phyloP scores from a whole-genome alignment of 345 rosid species.

The Schrenkiella parvula region DNA sequence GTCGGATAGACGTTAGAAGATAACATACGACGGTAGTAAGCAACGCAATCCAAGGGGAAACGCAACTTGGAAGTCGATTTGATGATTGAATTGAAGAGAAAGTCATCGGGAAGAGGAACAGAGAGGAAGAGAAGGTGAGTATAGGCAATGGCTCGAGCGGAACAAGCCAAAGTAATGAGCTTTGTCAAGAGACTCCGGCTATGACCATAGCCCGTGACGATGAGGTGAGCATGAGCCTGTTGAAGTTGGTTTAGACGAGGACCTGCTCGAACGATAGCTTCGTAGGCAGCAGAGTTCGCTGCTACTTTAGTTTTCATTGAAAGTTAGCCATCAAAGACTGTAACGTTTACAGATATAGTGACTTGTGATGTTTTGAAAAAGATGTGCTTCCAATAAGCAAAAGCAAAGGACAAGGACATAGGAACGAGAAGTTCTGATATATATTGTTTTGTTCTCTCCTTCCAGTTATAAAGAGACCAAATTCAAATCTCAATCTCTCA shows the following conservation, averaged over 20 bases:
- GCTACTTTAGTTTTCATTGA: conserved; percentile 38
- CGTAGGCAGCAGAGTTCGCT: conserved; percentile 51
- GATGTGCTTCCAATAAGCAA: too few relatives aligned
- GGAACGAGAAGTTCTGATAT: too few relatives aligned
- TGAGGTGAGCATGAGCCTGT: conserved; percentile 60
- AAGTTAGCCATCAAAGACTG: background rate
- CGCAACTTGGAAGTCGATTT: conserved; percentile 49
- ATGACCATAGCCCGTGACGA: conserved; percentile 50
- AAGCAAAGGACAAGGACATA: too few relatives aligned
- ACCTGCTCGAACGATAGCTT: conserved; percentile 59
- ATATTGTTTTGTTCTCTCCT: too few relatives aligned
- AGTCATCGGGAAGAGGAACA: conserved; percentile 58
- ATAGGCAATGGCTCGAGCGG: conserved; percentile 52
- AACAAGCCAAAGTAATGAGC: conserved; percentile 58
- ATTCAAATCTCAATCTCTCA: too few relatives aligned
- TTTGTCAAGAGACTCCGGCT: conserved; percentile 70
- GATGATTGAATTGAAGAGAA: conserved; percentile 66
- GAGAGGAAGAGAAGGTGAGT: conserved; percentile 47
- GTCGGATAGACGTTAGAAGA: conserved; percentile 41
- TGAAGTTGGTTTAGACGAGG: conserved; percentile 54
- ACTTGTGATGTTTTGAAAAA: too few relatives aligned
- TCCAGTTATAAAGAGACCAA: too few relatives aligned
- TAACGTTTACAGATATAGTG: too few relatives aligned
- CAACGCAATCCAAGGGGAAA: conserved; percentile 43
- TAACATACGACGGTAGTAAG: conserved; percentile 57